Percentiles rank a stretch among this genome's conserved stretches.
phyloP scores from a whole-genome alignment of 768 basidiomycete species.

The Suillus hirtellus region DNA sequence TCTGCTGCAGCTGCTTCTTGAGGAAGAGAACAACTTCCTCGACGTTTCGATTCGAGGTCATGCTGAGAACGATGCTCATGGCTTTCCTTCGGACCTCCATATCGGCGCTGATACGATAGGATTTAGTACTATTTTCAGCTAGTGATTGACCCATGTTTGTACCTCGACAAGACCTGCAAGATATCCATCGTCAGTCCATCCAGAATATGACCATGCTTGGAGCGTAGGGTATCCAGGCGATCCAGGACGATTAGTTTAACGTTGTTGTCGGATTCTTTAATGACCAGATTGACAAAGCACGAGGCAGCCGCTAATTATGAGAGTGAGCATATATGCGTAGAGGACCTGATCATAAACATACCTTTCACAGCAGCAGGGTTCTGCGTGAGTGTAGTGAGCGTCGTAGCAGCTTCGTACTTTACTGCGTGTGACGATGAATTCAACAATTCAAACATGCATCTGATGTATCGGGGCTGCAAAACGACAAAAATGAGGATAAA shows the following conservation, averaged over 20 bases:
- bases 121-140: constrained; percentile 1
- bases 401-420: constrained; percentile 96
- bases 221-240: constrained; percentile 78
- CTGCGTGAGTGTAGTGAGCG: constrained; percentile 90
- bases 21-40: constrained; percentile 96
- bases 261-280: constrained; percentile 98
- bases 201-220: constrained; percentile 85
- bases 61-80: constrained; percentile 82
- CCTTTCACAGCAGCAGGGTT: constrained; percentile 97
- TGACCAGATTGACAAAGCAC: constrained; percentile 82
- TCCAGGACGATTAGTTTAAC: constrained; percentile 97
- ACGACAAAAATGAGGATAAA: constrained; percentile 10
- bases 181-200: constrained; percentile 96
- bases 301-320: constrained; percentile 73
- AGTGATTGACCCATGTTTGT: constrained; percentile 8
- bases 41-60: constrained; percentile 92
- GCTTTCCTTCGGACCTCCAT: constrained; percentile 97
- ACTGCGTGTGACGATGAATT: constrained; percentile 90
- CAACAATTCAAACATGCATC: constrained; percentile 81
- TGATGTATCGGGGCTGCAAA: constrained; percentile 84
- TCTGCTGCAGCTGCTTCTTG: constrained; percentile 96
- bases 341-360: constrained; percentile 27
- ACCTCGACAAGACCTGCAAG: constrained; percentile 86
- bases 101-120: constrained; percentile 62
- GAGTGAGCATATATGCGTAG: constrained; percentile 8